Evolutionary conservation across 805 yeast genomes (phyloP).

Genomic region (Ogataea trehalophila): DNA sequence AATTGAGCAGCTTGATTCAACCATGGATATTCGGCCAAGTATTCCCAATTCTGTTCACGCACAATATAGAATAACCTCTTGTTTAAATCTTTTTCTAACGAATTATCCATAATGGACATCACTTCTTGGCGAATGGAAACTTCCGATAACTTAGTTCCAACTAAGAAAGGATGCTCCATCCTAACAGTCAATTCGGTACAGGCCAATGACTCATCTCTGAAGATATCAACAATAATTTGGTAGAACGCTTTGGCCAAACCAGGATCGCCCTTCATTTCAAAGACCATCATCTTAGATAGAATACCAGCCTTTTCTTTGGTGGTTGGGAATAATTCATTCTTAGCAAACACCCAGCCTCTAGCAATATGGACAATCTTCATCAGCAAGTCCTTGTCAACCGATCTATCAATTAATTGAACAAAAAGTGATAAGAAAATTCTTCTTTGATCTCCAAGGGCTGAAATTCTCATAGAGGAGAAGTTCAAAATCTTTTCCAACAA

Average conservation of each 20-base stretch:
- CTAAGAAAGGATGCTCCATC: conserved; percentile 93
- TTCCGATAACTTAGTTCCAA: conserved; percentile 84
- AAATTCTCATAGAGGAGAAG: conserved; percentile 73
- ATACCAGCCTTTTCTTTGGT: conserved; percentile 95
- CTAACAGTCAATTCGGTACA: conserved; percentile 88
- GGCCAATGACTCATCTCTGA: conserved; percentile 70
- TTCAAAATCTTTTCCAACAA: conserved; percentile 72
- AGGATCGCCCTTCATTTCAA: conserved; percentile 83
- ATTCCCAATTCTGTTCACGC: conserved; percentile 98
- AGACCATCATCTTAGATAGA: conserved; percentile 86
- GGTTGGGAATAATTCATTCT: conserved; percentile 83
- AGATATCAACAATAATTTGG: conserved; percentile 80
- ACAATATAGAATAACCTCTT: conserved; percentile 81
- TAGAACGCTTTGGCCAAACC: conserved; percentile 74
- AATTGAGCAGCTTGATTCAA: conserved; percentile 87
- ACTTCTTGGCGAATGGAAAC: conserved; percentile 68
- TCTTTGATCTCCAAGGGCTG: conserved; percentile 89
- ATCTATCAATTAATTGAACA: conserved; percentile 87
- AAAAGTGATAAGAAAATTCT: conserved; percentile 79
- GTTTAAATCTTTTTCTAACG: conserved; percentile 71
- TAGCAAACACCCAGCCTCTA: conserved; percentile 84
- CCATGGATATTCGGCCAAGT: conserved; percentile 90
- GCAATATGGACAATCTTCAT: conserved; percentile 73
- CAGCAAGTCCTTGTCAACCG: conserved; percentile 70
- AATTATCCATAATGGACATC: conserved; percentile 72